These are phyloP conservation scores for Aspergillus sparsus DNA, from an alignment of 495 filamentous ascomycete genomes.

Conservation along the genomic window DNA sequence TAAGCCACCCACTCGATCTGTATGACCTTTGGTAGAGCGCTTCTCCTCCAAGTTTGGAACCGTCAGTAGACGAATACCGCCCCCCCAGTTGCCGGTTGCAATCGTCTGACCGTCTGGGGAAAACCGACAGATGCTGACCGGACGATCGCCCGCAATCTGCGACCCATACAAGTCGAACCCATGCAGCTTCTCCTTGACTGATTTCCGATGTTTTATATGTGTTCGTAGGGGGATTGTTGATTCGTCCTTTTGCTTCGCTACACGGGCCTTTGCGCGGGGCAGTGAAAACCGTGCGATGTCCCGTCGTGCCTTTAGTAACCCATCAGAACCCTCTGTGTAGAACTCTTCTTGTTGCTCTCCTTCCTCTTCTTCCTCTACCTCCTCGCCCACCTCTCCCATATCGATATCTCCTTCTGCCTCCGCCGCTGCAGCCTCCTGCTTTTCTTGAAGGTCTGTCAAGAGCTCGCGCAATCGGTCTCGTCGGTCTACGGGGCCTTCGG, in stretches of 20 bases:
- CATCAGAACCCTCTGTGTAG: slow-evolving; percentile 78
- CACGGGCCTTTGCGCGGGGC: slow-evolving; percentile 73
- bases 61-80: slow-evolving; percentile 79
- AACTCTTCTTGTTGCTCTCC: slow-evolving; percentile 91
- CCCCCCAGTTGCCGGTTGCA: slow-evolving; percentile 89
- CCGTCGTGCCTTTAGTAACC: slow-evolving; percentile 74
- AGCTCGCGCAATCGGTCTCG: slow-evolving; percentile 85
- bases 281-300: slow-evolving; percentile 85
- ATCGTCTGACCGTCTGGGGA: slow-evolving; percentile 81
- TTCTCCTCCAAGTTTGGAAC: slow-evolving; percentile 81
- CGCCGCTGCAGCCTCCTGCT: slow-evolving; percentile 56
- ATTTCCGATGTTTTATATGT: slow-evolving; percentile 87
- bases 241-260: slow-evolving; percentile 75
- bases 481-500: slow-evolving; percentile 83
- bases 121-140: slow-evolving; percentile 87
- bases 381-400: slow-evolving; percentile 54
- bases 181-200: slow-evolving; percentile 78
- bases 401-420: slow-evolving; percentile 58
- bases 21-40: slow-evolving; percentile 74
- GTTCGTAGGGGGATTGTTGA: slow-evolving; percentile 79
- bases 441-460: slow-evolving; percentile 70
- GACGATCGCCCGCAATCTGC: slow-evolving; percentile 87
- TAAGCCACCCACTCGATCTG: slow-evolving; percentile 83
- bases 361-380: slow-evolving; percentile 56
- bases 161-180: slow-evolving; percentile 88